These are phyloP conservation scores for Rhizopogon parksii DNA, from an alignment of 1,284 basidiomycete species.

Conservation along the genomic window DNA sequence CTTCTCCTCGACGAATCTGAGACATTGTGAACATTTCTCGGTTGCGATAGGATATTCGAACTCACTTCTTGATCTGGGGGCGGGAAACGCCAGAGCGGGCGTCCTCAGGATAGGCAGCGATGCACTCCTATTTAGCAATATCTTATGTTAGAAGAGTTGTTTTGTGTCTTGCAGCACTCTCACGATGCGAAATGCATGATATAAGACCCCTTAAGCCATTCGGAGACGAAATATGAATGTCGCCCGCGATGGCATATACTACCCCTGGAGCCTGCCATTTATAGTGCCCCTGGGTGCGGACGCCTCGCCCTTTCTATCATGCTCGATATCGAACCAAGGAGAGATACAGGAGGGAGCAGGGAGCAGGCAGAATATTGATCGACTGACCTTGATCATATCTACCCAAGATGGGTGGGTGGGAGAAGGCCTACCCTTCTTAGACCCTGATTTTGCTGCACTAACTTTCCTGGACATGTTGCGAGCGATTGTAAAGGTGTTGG, in stretches of 20 bases:
- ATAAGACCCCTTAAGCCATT: background rate
- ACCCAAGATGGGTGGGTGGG: slow-evolving; percentile 62
- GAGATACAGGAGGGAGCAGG: background rate
- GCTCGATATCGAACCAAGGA: slow-evolving; percentile 4
- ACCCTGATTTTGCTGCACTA: slow-evolving; percentile 17
- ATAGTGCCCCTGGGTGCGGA: slow-evolving; percentile 1
- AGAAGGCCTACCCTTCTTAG: slow-evolving; percentile 33
- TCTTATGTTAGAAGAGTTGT: slow-evolving; percentile 2
- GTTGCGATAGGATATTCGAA: slow-evolving; percentile 9
- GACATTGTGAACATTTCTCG: slow-evolving; percentile 7
- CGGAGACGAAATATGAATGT: background rate
- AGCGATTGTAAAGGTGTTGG: slow-evolving; percentile 26
- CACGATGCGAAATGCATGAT: background rate
- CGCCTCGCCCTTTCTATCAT: slow-evolving; percentile 9
- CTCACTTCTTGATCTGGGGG: slow-evolving; percentile 86
- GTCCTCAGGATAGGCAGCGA: slow-evolving; percentile 68
- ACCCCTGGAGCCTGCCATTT: slow-evolving; percentile 41
- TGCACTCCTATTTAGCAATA: slow-evolving; percentile 62
- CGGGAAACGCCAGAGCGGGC: slow-evolving; percentile 83
- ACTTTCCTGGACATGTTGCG: slow-evolving; percentile 31
- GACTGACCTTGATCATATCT: slow-evolving; percentile 71
- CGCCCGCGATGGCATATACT: background rate
- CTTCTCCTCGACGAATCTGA: slow-evolving; percentile 70
- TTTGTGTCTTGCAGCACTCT: slow-evolving; percentile 2
- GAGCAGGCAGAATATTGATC: slow-evolving; percentile 2